Conservation (phyloP, 441 rosid species). For the Theobroma grandiflorum region DNA sequence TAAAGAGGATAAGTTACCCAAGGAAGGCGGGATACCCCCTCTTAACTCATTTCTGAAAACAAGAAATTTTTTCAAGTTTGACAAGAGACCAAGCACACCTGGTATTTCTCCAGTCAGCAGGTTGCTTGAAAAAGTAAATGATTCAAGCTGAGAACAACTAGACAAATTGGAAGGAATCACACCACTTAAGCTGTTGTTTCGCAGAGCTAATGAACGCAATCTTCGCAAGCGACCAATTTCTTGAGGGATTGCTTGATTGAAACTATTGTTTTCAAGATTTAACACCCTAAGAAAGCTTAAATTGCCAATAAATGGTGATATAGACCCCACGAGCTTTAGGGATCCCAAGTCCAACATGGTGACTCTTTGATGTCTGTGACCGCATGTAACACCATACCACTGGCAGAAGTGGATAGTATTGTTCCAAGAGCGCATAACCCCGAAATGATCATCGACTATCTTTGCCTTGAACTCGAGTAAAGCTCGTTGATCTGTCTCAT, state of each 20-base stretch:
- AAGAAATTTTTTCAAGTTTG: neutral
- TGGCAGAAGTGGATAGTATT: conserved; percentile 30
- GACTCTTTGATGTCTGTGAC: conserved; percentile 17
- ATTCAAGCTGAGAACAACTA: neutral
- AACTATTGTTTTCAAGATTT: conserved; percentile 23
- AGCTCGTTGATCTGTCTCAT: neutral
- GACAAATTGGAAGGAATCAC: conserved; percentile 21
- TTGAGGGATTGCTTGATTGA: conserved; percentile 19
- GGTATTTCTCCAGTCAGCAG: conserved; percentile 16
- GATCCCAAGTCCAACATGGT: conserved; percentile 7
- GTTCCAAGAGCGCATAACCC: conserved; percentile 32
- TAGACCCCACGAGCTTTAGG: neutral
- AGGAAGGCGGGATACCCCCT: conserved; percentile 23
- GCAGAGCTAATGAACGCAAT: neutral
- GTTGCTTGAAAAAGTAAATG: neutral
- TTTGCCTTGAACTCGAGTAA: conserved; percentile 1
- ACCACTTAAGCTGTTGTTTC: neutral
- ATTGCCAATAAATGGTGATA: conserved; percentile 30
- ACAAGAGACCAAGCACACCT: conserved; percentile 12
- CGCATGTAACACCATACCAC: conserved; percentile 27
- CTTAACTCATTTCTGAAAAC: neutral
- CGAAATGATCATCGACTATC: neutral
- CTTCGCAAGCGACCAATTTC: neutral
- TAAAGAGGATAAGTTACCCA: conserved; percentile 19
- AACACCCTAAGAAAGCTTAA: conserved; percentile 24